phyloP scores from a whole-genome alignment of 1,139 yeast species.

The Diutina sp. region DNA sequence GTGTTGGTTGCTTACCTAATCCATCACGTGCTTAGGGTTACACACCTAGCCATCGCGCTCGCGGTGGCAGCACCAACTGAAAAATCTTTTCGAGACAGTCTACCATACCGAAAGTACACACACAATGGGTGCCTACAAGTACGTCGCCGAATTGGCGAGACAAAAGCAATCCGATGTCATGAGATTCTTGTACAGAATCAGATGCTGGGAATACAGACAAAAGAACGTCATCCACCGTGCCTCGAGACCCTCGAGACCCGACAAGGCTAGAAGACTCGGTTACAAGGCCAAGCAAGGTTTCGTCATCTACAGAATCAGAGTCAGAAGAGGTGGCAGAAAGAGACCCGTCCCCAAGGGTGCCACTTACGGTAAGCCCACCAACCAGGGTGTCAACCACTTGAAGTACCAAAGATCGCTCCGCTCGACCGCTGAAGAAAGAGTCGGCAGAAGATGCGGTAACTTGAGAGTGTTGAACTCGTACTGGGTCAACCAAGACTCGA shows the following conservation, averaged over 20 bases:
- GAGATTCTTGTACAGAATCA: constrained; percentile 97
- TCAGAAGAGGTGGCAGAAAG: constrained; percentile 99
- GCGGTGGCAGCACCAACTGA: neutral
- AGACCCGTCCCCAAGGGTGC: constrained; percentile 99
- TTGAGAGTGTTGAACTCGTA: constrained; percentile 98
- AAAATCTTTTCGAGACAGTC: neutral
- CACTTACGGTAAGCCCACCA: constrained; percentile 99
- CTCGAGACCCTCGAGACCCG: constrained; percentile 98
- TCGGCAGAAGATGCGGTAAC: constrained; percentile 98
- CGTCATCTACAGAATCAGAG: constrained; percentile 97
- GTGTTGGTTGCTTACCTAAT: neutral
- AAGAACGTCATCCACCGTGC: constrained; percentile 98
- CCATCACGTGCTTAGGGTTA: neutral
- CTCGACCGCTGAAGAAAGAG: constrained; percentile 99
- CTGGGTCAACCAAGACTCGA: constrained; percentile 99
- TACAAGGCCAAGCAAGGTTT: constrained; percentile 99
- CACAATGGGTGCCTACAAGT: constrained; percentile 98
- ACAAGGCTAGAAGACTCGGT: constrained; percentile 99
- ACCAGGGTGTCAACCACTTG: constrained; percentile 99
- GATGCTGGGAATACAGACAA: constrained; percentile 99
- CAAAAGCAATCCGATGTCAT: constrained; percentile 99
- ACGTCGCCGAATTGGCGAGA: constrained; percentile 98
- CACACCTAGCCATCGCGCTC: neutral
- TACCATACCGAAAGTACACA: neutral
- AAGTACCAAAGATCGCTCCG: constrained; percentile 98